These are phyloP conservation scores for Amanita inopinata DNA, from an alignment of 768 basidiomycete species.

Conservation along the genomic window DNA sequence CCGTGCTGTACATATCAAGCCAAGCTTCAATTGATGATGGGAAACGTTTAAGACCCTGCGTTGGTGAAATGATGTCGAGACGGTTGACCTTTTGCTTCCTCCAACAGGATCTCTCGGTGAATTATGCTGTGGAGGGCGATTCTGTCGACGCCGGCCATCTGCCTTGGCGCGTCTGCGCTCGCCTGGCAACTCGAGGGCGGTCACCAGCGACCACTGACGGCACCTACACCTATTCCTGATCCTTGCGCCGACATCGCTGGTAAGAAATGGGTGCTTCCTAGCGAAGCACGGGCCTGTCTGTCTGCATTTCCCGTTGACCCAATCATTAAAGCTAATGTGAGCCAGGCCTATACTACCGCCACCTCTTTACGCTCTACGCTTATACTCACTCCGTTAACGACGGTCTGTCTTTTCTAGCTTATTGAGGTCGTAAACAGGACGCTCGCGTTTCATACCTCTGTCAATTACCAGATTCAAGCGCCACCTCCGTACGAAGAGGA, in stretches of 20 bases:
- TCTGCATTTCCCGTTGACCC: constrained; percentile 37
- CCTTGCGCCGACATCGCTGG: constrained; percentile 45
- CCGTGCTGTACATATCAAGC: constrained; percentile 1
- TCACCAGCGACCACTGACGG: not conserved
- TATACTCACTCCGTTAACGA: not conserved
- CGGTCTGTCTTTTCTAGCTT: constrained; percentile 29
- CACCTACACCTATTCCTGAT: constrained; percentile 19
- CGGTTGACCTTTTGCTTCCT: too few relatives aligned
- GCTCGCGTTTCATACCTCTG: constrained; percentile 50
- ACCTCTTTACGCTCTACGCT: not conserved
- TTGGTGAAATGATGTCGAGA: not conserved
- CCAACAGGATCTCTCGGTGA: too few relatives aligned
- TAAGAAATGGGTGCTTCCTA: constrained; percentile 45
- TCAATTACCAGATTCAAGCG: constrained; percentile 49
- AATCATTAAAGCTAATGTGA: constrained; percentile 39
- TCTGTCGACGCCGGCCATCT: constrained; percentile 3
- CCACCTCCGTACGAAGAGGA: constrained; percentile 42
- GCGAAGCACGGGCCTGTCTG: constrained; percentile 42
- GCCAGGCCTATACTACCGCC: too few relatives aligned
- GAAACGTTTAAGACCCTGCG: not conserved
- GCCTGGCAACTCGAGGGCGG: not conserved
- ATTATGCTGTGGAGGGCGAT: constrained; percentile 12
- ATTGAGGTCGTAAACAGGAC: constrained; percentile 50
- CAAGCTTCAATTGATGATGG: not conserved
- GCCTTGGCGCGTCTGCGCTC: not conserved